These are phyloP conservation scores for Saccharomyces eubayanus DNA, from an alignment of 805 yeast genomes.

Conservation along the genomic window DNA sequence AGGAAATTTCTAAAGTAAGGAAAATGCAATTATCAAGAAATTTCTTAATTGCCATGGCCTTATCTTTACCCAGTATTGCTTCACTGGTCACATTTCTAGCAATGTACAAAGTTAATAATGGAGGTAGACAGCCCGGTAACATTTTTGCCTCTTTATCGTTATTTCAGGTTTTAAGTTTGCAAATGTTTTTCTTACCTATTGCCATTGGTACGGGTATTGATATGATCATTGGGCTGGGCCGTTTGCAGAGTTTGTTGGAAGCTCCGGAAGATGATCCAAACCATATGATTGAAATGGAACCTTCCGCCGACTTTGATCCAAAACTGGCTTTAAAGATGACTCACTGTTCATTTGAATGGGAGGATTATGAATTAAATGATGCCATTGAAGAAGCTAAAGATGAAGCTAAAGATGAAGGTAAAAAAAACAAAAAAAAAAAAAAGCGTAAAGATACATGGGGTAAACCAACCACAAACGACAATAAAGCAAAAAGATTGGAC, in stretches of 20 bases:
- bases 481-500: not conserved
- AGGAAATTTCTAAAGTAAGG: constrained; percentile 56
- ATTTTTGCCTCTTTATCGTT: constrained; percentile 64
- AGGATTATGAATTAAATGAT: constrained; percentile 34
- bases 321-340: constrained; percentile 40
- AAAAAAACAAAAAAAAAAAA: constrained; percentile 7
- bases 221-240: constrained; percentile 51
- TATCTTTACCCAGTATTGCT: constrained; percentile 59
- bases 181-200: constrained; percentile 61
- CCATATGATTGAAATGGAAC: constrained; percentile 9
- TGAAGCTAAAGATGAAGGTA: constrained; percentile 15
- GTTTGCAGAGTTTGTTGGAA: constrained; percentile 48
- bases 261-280: constrained; percentile 33
- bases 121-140: constrained; percentile 44
- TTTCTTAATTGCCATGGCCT: constrained; percentile 53
- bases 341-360: constrained; percentile 64
- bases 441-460: not conserved
- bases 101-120: constrained; percentile 37
- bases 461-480: not conserved
- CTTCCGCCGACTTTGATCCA: constrained; percentile 15
- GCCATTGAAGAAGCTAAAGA: constrained; percentile 24
- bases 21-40: constrained; percentile 61
- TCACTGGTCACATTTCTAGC: constrained; percentile 54
- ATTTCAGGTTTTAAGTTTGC: constrained; percentile 53
- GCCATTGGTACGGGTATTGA: constrained; percentile 63